Base-by-base conservation (phyloP, 2,329 filamentous ascomycete genomes). In the Rutstroemia sydowiana region DNA sequence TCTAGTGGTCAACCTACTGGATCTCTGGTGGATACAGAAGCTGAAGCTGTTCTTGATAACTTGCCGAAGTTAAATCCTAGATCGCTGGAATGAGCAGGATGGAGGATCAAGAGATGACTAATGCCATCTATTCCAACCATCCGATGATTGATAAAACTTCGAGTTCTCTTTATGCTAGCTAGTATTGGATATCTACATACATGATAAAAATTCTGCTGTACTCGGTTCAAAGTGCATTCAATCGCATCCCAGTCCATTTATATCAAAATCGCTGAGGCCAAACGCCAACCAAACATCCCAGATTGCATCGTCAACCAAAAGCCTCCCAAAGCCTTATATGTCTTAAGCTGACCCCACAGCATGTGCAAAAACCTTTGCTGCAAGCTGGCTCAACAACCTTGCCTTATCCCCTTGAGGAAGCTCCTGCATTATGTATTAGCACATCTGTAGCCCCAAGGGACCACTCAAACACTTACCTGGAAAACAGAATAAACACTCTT, bases 401-500 rank as follows among this genome's bases (percentile, higher is more conserved):
- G 89, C 83, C 65, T 88, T 86, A 64, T 95, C 91, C 46, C 76
- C 77, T 69, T 89, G 86, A 46, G 90, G 90, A 64, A 98, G 73
- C 62, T 95, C 75, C 48, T 51, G n/a, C 23, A 46, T 26, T 16
- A 6, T 10, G 11, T 34, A 11, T 45, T 31, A 45, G 48, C 20
- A 31, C 11, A 3, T 26, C 37, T 26, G 4, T n/a, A 26, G 14
- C 7, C n/a, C 9, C 4, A 26, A 26, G 23, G 8, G 23, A 31
- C 26, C 18, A 26, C 26, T 14, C 21, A 8, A 26, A 26, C 13
- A 45, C 48, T 46, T 30, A 51, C 48, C 23, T 48, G 28, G 16
- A 57, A 97, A 14, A 96, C 93, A 26, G 83, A 76, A 69, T 95
- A 97, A 5, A 98, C 93, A 65, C 88, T 95, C 82, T 96, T 97